These are phyloP conservation scores for Kregervanrija delftensis DNA, from an alignment of 805 yeast species.

Conservation along the genomic window DNA sequence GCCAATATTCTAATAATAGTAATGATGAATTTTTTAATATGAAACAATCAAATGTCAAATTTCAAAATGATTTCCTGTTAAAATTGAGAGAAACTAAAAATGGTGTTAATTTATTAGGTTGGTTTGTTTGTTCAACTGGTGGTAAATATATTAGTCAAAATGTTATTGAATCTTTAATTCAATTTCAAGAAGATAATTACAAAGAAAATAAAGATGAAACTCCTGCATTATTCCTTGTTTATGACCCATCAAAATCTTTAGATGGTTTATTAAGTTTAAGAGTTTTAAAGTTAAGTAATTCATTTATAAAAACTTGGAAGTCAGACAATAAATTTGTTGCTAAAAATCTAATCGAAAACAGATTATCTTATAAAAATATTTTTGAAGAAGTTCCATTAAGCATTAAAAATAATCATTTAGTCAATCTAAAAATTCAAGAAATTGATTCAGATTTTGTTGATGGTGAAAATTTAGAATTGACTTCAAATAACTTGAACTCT, in stretches of 20 bases:
- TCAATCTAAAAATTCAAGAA: conserved; percentile 30
- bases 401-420: conserved; percentile 63
- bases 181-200: conserved; percentile 39
- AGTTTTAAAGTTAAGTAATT: conserved; percentile 60
- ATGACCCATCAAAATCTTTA: conserved; percentile 63
- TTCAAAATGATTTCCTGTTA: conserved; percentile 60
- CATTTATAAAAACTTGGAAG: conserved; percentile 44
- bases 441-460: conserved; percentile 9
- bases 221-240: conserved; percentile 47
- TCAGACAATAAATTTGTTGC: conserved; percentile 58
- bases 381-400: conserved; percentile 65
- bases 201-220: conserved; percentile 22
- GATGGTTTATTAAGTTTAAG: conserved; percentile 58
- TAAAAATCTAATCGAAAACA: conserved; percentile 52
- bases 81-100: conserved; percentile 55
- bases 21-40: conserved; percentile 51
- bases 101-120: conserved; percentile 70
- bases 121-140: conserved; percentile 67
- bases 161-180: conserved; percentile 62
- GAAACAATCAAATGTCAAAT: conserved; percentile 51
- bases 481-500: conserved; percentile 35
- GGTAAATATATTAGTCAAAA: conserved; percentile 65
- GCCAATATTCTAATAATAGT: conserved; percentile 4
- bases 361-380: conserved; percentile 56
- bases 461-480: conserved; percentile 28